Conservation (phyloP, 108 stramenopile species). For the Fragilaria radians region DNA sequence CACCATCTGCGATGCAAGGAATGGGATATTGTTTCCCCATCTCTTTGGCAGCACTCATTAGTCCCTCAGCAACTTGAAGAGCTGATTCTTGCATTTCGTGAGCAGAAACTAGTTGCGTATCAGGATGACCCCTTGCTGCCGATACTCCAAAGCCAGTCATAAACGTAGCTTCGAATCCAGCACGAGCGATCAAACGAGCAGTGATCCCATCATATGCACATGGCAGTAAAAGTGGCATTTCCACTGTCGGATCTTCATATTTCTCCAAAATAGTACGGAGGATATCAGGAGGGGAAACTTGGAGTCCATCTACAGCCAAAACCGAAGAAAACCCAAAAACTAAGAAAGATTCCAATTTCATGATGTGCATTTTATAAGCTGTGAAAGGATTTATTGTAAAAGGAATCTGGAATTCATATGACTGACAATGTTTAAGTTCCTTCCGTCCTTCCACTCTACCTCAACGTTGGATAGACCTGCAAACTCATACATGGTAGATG, state of each 20-base stretch:
- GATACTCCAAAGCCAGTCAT: conserved; percentile 98
- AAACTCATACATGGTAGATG: too few relatives aligned
- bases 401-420: too few relatives aligned
- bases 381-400: too few relatives aligned
- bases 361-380: too few relatives aligned
- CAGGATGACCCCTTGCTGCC: conserved; percentile 82
- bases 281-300: conserved; percentile 28
- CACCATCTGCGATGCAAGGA: conserved; percentile 96
- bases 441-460: too few relatives aligned
- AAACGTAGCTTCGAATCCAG: conserved; percentile 93
- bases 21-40: conserved; percentile 45
- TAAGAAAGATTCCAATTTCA: too few relatives aligned
- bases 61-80: conserved; percentile 70
- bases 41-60: conserved; percentile 69
- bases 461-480: too few relatives aligned
- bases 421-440: too few relatives aligned
- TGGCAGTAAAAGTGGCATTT: conserved; percentile 74
- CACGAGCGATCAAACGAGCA: conserved; percentile 77
- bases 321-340: too few relatives aligned
- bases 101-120: conserved; percentile 84
- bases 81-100: conserved; percentile 84
- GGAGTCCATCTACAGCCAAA: background rate
- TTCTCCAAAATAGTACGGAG: conserved; percentile 29
- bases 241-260: conserved; percentile 7
- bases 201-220: conserved; percentile 95